Conservation (phyloP, 2,329 filamentous ascomycete genomes). For the Pseudogymnoascus sp. region DNA sequence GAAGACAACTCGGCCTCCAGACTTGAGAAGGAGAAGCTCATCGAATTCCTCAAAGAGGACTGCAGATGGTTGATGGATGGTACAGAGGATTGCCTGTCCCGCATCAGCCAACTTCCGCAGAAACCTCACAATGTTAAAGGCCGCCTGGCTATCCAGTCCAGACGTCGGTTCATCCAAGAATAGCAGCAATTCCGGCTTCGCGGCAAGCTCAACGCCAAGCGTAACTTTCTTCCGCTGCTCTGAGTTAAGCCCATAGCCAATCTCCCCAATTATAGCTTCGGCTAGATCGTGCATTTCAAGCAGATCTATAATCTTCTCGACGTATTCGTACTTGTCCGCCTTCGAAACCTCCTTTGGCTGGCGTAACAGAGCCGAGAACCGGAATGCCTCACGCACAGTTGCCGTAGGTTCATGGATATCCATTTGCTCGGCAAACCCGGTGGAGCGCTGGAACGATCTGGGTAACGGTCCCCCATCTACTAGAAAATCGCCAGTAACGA, state of each 20-base stretch:
- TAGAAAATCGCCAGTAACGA: slow-evolving; percentile 53
- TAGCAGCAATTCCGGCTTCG: slow-evolving; percentile 75
- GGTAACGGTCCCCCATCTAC: slow-evolving; percentile 50
- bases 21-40: slow-evolving; percentile 65
- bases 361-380: slow-evolving; percentile 53
- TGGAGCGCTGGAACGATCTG: slow-evolving; percentile 54
- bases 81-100: slow-evolving; percentile 87
- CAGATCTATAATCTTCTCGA: slow-evolving; percentile 58
- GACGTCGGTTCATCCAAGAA: slow-evolving; percentile 93
- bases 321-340: slow-evolving; percentile 57
- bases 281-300: slow-evolving; percentile 69
- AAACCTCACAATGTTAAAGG: slow-evolving; percentile 78
- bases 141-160: slow-evolving; percentile 80
- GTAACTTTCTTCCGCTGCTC: slow-evolving; percentile 67
- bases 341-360: slow-evolving; percentile 46
- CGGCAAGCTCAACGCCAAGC: slow-evolving; percentile 84
- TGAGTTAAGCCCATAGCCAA: slow-evolving; percentile 69
- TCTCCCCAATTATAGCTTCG: slow-evolving; percentile 79
- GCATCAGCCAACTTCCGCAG: slow-evolving; percentile 79
- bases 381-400: slow-evolving; percentile 54
- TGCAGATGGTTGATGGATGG: slow-evolving; percentile 86
- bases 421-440: slow-evolving; percentile 56
- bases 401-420: slow-evolving; percentile 55
- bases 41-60: slow-evolving; percentile 89
- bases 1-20: slow-evolving; percentile 67